Conservation (phyloP, 2,329 filamentous ascomycete species). For the Aureobasidium vineae region DNA sequence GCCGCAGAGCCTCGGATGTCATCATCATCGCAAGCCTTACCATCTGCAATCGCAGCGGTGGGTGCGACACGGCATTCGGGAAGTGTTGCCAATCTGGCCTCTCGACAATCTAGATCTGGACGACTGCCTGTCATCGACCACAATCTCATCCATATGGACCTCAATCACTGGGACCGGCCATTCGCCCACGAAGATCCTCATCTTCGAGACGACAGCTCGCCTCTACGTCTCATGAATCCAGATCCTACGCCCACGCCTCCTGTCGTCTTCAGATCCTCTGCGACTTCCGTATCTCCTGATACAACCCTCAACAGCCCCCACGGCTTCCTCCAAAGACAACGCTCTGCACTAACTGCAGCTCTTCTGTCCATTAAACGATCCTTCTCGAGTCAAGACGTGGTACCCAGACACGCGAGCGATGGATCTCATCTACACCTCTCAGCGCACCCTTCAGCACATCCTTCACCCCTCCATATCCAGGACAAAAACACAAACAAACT, state of each 20-base stretch:
- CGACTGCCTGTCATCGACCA: slow-evolving; percentile 33
- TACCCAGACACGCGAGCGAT: slow-evolving; percentile 4
- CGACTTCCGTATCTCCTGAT: slow-evolving; percentile 27
- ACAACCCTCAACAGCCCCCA: neutral
- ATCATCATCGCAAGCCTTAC: slow-evolving; percentile 11
- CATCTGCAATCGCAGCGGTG: slow-evolving; percentile 9
- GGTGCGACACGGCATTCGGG: neutral
- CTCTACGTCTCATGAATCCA: slow-evolving; percentile 38
- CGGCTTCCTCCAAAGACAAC: slow-evolving; percentile 15
- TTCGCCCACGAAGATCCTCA: slow-evolving; percentile 36
- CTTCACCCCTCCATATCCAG: slow-evolving; percentile 9
- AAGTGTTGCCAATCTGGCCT: too few relatives aligned
- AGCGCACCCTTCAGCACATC: slow-evolving; percentile 5
- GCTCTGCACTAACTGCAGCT: slow-evolving; percentile 10
- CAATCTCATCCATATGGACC: slow-evolving; percentile 38
- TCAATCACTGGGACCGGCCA: slow-evolving; percentile 38
- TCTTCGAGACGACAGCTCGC: slow-evolving; percentile 30
- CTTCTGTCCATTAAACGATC: neutral
- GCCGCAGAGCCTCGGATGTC: slow-evolving; percentile 13
- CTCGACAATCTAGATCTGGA: slow-evolving; percentile 5
- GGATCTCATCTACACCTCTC: neutral
- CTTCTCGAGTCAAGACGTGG: slow-evolving; percentile 14
- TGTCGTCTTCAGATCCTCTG: slow-evolving; percentile 5
- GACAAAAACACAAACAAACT: slow-evolving; percentile 15
- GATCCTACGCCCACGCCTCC: slow-evolving; percentile 29